Evolutionary conservation across 768 basidiomycete genomes (phyloP).

Genomic region (Hydnomerulius pinastri): DNA sequence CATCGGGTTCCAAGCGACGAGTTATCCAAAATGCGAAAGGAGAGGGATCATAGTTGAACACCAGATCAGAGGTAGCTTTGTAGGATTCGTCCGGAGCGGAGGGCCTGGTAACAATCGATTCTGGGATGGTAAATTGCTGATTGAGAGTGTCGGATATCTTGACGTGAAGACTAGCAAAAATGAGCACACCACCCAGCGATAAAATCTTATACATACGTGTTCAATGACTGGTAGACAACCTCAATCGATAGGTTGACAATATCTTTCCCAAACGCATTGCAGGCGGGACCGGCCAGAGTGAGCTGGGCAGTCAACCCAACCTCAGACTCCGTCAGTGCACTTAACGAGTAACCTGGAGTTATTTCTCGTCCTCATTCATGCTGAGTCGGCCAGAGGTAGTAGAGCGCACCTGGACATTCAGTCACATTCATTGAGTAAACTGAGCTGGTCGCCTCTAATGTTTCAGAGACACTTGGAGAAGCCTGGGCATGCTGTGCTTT

Average conservation of each 20-base stretch:
- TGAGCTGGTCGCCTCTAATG: not conserved
- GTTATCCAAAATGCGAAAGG: conserved; percentile 80
- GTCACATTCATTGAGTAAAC: conserved; percentile 11
- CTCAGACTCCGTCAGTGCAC: conserved; percentile 39
- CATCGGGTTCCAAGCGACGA: conserved; percentile 53
- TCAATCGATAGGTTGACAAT: conserved; percentile 54
- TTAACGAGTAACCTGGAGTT: conserved; percentile 51
- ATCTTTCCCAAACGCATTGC: conserved; percentile 62
- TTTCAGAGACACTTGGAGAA: not conserved
- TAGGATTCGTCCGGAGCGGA: conserved; percentile 30
- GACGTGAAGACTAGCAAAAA: conserved; percentile 52
- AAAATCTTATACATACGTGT: conserved; percentile 33
- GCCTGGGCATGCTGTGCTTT: too few species aligned
- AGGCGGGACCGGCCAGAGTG: conserved; percentile 49
- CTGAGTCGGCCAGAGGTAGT: not conserved
- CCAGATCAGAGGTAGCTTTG: conserved; percentile 49
- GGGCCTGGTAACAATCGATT: conserved; percentile 46
- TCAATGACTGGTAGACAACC: conserved; percentile 57
- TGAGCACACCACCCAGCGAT: not conserved
- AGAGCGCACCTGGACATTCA: conserved; percentile 12
- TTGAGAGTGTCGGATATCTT: conserved; percentile 59
- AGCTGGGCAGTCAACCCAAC: conserved; percentile 54
- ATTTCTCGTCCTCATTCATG: not conserved
- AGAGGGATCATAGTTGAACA: conserved; percentile 58
- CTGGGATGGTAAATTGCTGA: conserved; percentile 62